A percentile compares a stretch with the other conserved stretches of the same genome.
These are phyloP conservation scores for Trichoderma asperellum DNA, from an alignment of 2,329 filamentous ascomycete genomes.

Conservation along the genomic window DNA sequence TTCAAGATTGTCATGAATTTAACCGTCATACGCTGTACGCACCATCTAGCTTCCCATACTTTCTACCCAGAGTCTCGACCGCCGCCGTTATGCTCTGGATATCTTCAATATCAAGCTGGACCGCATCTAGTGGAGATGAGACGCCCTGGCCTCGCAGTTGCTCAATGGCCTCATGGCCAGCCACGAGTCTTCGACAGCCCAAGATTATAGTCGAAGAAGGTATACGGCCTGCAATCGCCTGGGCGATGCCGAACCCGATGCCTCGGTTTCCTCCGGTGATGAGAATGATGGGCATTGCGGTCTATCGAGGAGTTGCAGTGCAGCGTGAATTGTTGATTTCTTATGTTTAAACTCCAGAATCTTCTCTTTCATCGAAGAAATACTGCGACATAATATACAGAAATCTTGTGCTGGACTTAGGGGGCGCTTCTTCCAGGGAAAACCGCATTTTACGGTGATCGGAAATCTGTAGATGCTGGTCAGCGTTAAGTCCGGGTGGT, in stretches of 20 bases:
- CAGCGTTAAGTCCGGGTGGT: slow-evolving; percentile 12
- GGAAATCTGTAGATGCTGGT: slow-evolving; percentile 12
- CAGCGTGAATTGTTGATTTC: neutral
- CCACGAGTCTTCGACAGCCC: slow-evolving; percentile 23
- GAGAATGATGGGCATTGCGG: slow-evolving; percentile 19
- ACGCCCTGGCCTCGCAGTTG: slow-evolving; percentile 1
- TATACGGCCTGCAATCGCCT: slow-evolving; percentile 33
- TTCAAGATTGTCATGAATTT: neutral
- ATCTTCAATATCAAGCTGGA: slow-evolving; percentile 32
- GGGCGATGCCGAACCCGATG: slow-evolving; percentile 41
- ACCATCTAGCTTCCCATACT: slow-evolving; percentile 33
- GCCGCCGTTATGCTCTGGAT: slow-evolving; percentile 29
- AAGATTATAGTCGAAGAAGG: slow-evolving; percentile 36
- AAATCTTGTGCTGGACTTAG: slow-evolving; percentile 1
- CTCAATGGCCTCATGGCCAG: slow-evolving; percentile 20
- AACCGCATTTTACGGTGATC: slow-evolving; percentile 5
- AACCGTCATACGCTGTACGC: neutral
- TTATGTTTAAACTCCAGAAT: neutral
- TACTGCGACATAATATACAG: neutral
- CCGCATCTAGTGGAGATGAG: slow-evolving; percentile 16
- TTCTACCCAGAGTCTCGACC: slow-evolving; percentile 24
- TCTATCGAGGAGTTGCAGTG: neutral
- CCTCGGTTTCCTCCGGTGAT: slow-evolving; percentile 36
- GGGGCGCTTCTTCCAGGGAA: neutral
- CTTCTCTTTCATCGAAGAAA: neutral